Evolutionary conservation across 2,329 filamentous ascomycete genomes (phyloP).

Genomic region (Mycosphaerelloides madeirae): DNA sequence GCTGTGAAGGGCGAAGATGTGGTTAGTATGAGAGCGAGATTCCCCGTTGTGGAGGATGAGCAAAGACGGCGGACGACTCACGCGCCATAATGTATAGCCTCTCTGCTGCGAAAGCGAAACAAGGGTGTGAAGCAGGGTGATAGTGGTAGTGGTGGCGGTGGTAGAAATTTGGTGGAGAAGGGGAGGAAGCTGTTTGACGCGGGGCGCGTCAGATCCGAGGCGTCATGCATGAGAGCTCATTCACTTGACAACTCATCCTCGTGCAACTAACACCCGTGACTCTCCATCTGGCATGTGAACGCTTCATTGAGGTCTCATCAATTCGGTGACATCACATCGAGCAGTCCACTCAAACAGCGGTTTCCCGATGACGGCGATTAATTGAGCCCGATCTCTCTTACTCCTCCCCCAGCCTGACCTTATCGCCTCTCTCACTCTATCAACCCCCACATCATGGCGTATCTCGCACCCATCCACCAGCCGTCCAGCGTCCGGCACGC

Average conservation of each 20-base stretch:
- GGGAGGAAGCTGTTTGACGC: no score
- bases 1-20: slow-evolving; percentile 10
- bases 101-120: no score
- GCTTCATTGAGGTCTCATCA: no score
- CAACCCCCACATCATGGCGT: slow-evolving; percentile 62
- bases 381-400: no score
- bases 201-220: not conserved
- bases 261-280: no score
- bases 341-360: no score
- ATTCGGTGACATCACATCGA: not conserved
- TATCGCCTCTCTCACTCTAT: no score
- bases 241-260: not conserved
- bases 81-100: slow-evolving; percentile 19
- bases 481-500: slow-evolving; percentile 90
- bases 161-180: slow-evolving; percentile 10
- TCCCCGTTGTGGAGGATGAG: slow-evolving; percentile 11
- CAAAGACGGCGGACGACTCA: slow-evolving; percentile 15
- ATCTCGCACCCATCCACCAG: slow-evolving; percentile 86
- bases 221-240: not conserved
- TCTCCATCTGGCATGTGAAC: no score
- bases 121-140: slow-evolving; percentile 1
- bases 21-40: slow-evolving; percentile 8
- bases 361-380: no score
- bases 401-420: not conserved
- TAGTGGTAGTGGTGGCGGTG: not conserved